Evolutionary conservation across 2,329 filamentous ascomycete genomes (phyloP), one percentile per base, ranked within the genome.

Genomic region (Parastagonospora nodorum): DNA sequence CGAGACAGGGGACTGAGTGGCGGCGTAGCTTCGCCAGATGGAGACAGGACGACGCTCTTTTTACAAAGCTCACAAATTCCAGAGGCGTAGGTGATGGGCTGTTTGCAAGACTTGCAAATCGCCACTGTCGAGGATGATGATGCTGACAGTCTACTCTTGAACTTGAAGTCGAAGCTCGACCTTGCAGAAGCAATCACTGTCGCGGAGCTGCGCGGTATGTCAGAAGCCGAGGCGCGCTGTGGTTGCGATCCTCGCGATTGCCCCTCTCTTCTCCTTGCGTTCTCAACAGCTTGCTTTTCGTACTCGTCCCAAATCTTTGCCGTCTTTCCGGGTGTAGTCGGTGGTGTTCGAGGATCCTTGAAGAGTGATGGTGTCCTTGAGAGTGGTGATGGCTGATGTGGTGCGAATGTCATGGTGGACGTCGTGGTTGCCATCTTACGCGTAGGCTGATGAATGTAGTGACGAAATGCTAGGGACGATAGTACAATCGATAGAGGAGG

Each of bases 241-340:
- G 60, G 54, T 39, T 53, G 55, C 16, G 49, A 42, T 11, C 50
- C 35, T 27, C 55, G 54, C 8, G 52, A 58, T 33, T 50, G 52
- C 10, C 41, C 53, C 9, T 72, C 66, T 50, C 69, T 63, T 50
- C 53, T 62, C 48, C 47, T 69, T 47, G 61, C 67, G 36, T 67
- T 68, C 44, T 72, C 68, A 12, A 66, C 47, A 8, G 69, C 69
- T 33, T 56, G 55, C 49, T 51, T 66, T 48, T 73, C 71, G 35
- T 69, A 71, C 45, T 69, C 64, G 30, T 74, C 69, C 69, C 68
- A 72, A n/a, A 68, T 39, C 45, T 66, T 61, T 29, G 62, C 68
- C 11, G 71, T 71, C 27, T 60, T 63, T 15, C 53, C 50, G 14
- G 66, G 67, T 28, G 64, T 67, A 32, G 52, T 63, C 39, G 59